phyloP scores from a whole-genome alignment of 306 rosid genomes.

The Neltuma alba region DNA sequence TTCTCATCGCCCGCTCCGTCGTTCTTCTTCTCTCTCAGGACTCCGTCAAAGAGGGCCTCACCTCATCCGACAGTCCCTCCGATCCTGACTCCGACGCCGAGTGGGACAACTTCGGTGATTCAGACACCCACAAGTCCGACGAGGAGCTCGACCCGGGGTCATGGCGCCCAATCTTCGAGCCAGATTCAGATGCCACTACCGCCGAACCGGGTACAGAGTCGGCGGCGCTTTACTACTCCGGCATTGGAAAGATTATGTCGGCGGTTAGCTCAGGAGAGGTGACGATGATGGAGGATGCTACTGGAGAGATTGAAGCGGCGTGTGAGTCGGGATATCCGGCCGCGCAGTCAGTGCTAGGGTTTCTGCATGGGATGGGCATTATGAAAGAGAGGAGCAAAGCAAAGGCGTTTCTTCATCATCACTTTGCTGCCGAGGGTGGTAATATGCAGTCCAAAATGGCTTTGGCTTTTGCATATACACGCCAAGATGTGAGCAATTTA shows the following conservation, averaged over 20 bases:
- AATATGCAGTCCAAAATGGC: slow-evolving; percentile 96
- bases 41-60: slow-evolving; percentile 54
- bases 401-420: slow-evolving; percentile 71
- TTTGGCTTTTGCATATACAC: slow-evolving; percentile 77
- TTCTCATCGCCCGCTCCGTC: slow-evolving; percentile 58
- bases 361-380: slow-evolving; percentile 70
- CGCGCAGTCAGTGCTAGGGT: slow-evolving; percentile 80
- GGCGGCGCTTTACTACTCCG: slow-evolving; percentile 59
- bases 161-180: slow-evolving; percentile 92
- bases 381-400: slow-evolving; percentile 68
- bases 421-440: slow-evolving; percentile 75
- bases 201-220: slow-evolving; percentile 32
- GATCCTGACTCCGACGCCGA: slow-evolving; percentile 61
- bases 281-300: slow-evolving; percentile 59
- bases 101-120: slow-evolving; percentile 88
- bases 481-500: slow-evolving; percentile 75
- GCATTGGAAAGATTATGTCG: slow-evolving; percentile 53
- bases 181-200: slow-evolving; percentile 38
- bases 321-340: slow-evolving; percentile 57
- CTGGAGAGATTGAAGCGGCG: slow-evolving; percentile 62
- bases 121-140: slow-evolving; percentile 60
- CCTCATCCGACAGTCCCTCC: slow-evolving; percentile 50
- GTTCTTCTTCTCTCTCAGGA: slow-evolving; percentile 80
- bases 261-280: slow-evolving; percentile 61
- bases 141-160: slow-evolving; percentile 91